Evolutionary conservation across 352 stramenopile species (phyloP), one percentile per base, ranked within the genome.

Genomic region (Globisporangium rhizosaccharum): DNA sequence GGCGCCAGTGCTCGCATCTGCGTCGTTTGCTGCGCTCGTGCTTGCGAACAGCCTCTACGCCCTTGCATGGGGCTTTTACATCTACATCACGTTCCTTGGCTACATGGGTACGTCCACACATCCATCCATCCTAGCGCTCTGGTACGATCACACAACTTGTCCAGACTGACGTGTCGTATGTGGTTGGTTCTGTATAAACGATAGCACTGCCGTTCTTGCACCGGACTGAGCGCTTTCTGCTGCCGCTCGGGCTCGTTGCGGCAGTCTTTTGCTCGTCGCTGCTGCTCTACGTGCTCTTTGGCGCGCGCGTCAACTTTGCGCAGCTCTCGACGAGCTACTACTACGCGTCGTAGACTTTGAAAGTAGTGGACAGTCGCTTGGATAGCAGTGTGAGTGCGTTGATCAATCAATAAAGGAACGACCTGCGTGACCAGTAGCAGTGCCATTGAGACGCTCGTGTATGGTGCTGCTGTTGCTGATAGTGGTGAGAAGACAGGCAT

Each of bases 41-140:
- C 47, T 98, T 5, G 91, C 90, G 8, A 99, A 99, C 72, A 71
- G 88, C 36, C 72, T 99, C 17, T 99, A 98, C 73, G 92, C 93
- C 37, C 52, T 92, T 15, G 94, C 76, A 7, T 98, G 98, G 76
- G 79, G 80, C 23, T 93, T 92, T 59, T 99, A 99, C 76, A 98
- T 90, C 57, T 99, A 99, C 76, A 97, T 99, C 67, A 99, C 96
- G 2, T 98, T 99, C 76, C 81, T 99, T 36, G 97, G 97, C 46
- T 99, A 97, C 68, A 88, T 96, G 79, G 85, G 86, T 96, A 74
- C 61, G 78, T 70, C n/a, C 11, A 18, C 12, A 7, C 8, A 42
- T 5, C 11, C 11, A 45, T 4, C 15, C 53, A 17, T 37, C 57
- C 26, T 15, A 62, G 3, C 46, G 2, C 7, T 39, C 67, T 28